Base-by-base conservation (phyloP, 1,139 yeast species). In the Diutina pseudorugosa region DNA sequence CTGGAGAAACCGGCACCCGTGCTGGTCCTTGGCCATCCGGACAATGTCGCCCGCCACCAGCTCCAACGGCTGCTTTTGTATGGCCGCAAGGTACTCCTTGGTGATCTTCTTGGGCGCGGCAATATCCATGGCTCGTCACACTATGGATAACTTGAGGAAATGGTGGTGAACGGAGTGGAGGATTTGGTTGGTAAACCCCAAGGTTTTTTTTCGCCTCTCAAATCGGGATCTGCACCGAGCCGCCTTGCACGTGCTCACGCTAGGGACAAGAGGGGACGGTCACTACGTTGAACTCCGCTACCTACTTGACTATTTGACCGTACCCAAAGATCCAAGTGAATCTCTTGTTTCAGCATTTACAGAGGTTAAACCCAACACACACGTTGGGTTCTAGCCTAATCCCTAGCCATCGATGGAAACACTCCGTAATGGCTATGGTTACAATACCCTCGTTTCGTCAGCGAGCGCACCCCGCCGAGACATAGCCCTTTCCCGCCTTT, bases 1-100 rank as follows among this genome's bases (percentile, higher is more conserved):
- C 27, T 93, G 98, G 59, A 93, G 71, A 62, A 85, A 90, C 50
- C 98, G 77, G 66, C 98, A 93, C 6, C 98, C 98, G 64, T 90
- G 94, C 65, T 93, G 98, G 65, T 93, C 98, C 62, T 84, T 87
- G 20, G 77, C 65, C 51, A 74, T 61, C 53, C 64, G 65, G 50
- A 74, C 61, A 50, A 74, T 71, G 40, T 70, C 72, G 49, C 57
- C 61, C 52, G 64, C 63, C 56, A 73, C 60, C 53, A 67, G 72
- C 18, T 57, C 53, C 57, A 73, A 65, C 1, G 78, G 76, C 4
- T 69, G 56, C 58, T 72, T 73, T 55, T 60, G 66, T 49, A 73
- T 64, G 5, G 72, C 64, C 2, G 67, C 59, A 54, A 74, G 66
- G 58, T 70, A 72, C 36, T 74, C 78, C 59, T 74, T 74, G 59